Base-by-base conservation (phyloP, 179 eudicot species). In the Drosera spatulata region DNA sequence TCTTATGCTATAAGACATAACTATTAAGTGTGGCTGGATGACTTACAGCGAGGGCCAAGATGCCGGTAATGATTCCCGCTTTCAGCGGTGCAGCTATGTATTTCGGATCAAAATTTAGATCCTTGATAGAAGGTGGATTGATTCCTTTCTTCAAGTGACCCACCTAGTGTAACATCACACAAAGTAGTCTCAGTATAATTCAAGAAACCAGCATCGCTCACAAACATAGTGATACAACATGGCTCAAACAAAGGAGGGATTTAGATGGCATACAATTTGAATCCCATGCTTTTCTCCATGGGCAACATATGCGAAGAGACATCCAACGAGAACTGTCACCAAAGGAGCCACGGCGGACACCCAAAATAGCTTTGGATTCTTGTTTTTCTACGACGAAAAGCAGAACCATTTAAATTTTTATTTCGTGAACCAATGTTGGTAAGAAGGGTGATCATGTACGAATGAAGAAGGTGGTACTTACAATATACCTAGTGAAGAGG, bases 331-430 rank as follows among this genome's bases (percentile, higher is more conserved):
- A 9, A 80, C 76, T 2, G 78, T 71, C n/a, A 72, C 65, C 14
- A 80, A 73, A 13, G 85, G 85, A n/a, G 85, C 82, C 77, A 74
- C 65, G 22, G 85, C 85, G 66, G 63, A 74, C 67, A 80, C 70
- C 85, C 85, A 80, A 63, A 80, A 80, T 45, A 74, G 61, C n/a
- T 41, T 61, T 37, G 82, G 58, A 44, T 59, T 80, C 48, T 53
- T 80, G 71, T 70, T 80, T 71, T 77, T 71, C 80, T 80, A 70
- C 43, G 22, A 5, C 2, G 10, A 9, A 4, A 56, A 39, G 42
- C 13, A 22, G 33, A 22, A 22, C 33, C 1, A 1, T 22, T 22
- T 22, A 22, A 22, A 22, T 22, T 22, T 22, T 22, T 22, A 22
- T 22, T 22, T 22, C 33, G 33, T 1, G 33, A 22, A 22, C 33